Evolutionary conservation across 2,329 filamentous ascomycete genomes (phyloP).

Genomic region (Rhinocladiella mackenziei): DNA sequence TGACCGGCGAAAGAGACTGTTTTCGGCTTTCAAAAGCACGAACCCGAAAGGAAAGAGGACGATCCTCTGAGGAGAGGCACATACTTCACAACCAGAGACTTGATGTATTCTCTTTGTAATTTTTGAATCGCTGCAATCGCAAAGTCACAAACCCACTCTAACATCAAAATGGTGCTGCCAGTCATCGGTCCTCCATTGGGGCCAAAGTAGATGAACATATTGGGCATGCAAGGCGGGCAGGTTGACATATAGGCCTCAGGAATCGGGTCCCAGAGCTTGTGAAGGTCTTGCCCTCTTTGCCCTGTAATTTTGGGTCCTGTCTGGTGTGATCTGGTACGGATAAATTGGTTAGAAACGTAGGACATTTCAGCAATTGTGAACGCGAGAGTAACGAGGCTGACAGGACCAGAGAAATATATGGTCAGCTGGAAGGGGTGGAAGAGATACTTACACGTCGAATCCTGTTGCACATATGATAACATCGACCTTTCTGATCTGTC

Average conservation of each 20-base stretch:
- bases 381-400: neutral
- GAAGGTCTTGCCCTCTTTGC: constrained; percentile 27
- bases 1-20: neutral
- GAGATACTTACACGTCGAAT: constrained; percentile 33
- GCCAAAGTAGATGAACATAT: constrained; percentile 34
- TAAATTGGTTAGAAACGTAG: no score
- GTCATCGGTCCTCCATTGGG: constrained; percentile 22
- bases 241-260: constrained; percentile 34
- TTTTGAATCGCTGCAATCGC: constrained; percentile 5
- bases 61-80: neutral
- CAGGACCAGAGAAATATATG: neutral
- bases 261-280: constrained; percentile 33
- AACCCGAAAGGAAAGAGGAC: no score
- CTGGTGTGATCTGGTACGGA: no score
- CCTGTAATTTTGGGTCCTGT: no score
- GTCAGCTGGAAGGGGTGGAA: neutral
- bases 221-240: constrained; percentile 30
- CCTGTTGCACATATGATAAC: constrained; percentile 37
- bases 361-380: no score
- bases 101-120: constrained; percentile 11
- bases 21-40: no score
- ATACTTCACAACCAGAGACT: constrained; percentile 11
- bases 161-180: neutral
- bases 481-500: constrained; percentile 18
- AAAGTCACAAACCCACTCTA: constrained; percentile 7